These are phyloP conservation scores for Paramecium sonneborni DNA, from an alignment of 73 alveolate species.

Conservation along the genomic window DNA sequence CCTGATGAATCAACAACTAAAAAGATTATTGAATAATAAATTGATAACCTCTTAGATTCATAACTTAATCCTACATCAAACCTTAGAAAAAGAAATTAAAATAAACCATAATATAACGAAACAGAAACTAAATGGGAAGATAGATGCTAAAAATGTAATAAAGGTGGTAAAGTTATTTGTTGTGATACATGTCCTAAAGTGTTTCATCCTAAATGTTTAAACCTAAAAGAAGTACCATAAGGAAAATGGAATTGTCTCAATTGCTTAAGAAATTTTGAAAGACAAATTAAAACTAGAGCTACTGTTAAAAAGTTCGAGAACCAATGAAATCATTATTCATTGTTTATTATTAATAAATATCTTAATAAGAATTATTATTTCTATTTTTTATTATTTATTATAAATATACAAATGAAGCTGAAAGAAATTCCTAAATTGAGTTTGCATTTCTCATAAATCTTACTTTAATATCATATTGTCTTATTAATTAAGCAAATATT, in stretches of 20 bases:
- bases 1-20: neutral
- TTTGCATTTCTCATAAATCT: too few relatives aligned
- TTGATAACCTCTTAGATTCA: neutral
- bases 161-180: conserved; percentile 51
- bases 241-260: conserved; percentile 51
- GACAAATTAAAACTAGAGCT: conserved; percentile 23
- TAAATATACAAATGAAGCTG: too few relatives aligned
- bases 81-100: neutral
- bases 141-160: conserved; percentile 38
- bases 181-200: conserved; percentile 67
- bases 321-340: conserved; percentile 5
- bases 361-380: too few relatives aligned
- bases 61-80: neutral
- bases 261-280: neutral
- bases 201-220: conserved; percentile 59
- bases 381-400: too few relatives aligned
- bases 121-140: conserved; percentile 56
- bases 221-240: conserved; percentile 53
- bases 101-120: conserved; percentile 3
- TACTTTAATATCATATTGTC: too few relatives aligned
- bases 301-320: conserved; percentile 25
- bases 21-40: neutral
- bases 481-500: too few relatives aligned
- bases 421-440: too few relatives aligned
- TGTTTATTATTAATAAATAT: neutral